phyloP scores from a whole-genome alignment of 148 eudicot species.

The Euryodendron excelsum region DNA sequence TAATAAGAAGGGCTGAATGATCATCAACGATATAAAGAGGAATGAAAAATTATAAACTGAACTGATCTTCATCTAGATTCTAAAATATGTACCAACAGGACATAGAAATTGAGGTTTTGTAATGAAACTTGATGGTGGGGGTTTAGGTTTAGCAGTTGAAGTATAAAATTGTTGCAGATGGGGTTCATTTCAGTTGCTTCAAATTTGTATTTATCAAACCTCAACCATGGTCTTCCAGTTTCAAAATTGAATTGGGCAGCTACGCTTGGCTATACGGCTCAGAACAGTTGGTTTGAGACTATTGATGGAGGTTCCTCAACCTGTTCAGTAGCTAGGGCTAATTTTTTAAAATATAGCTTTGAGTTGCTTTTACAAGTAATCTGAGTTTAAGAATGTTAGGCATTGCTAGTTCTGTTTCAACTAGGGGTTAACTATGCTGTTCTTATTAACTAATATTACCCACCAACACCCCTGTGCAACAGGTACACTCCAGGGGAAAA shows the following conservation, averaged over 20 bases:
- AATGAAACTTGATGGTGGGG: background rate
- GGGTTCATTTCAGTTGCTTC: background rate
- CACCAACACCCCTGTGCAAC: background rate
- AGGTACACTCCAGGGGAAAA: slow-evolving; percentile 99
- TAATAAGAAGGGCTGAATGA: background rate
- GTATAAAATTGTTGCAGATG: background rate
- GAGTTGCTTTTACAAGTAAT: slow-evolving; percentile 8
- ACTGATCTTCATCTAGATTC: background rate
- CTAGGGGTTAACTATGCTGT: background rate
- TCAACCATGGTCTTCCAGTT: background rate
- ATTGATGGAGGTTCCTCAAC: too few relatives aligned
- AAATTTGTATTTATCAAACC: background rate
- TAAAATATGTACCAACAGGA: background rate
- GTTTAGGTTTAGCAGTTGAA: background rate
- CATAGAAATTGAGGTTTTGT: background rate
- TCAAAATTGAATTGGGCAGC: background rate
- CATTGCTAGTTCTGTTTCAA: background rate
- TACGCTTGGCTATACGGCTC: background rate
- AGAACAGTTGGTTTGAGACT: background rate
- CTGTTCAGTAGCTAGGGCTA: background rate
- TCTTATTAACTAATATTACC: background rate
- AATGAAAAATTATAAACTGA: background rate
- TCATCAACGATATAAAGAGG: background rate
- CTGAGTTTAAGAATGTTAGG: background rate
- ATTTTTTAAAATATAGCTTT: background rate